Percentiles rank a stretch among this genome's conserved stretches.
Conservation (phyloP, 805 yeast genomes). For the Yarrowia deformans region DNA sequence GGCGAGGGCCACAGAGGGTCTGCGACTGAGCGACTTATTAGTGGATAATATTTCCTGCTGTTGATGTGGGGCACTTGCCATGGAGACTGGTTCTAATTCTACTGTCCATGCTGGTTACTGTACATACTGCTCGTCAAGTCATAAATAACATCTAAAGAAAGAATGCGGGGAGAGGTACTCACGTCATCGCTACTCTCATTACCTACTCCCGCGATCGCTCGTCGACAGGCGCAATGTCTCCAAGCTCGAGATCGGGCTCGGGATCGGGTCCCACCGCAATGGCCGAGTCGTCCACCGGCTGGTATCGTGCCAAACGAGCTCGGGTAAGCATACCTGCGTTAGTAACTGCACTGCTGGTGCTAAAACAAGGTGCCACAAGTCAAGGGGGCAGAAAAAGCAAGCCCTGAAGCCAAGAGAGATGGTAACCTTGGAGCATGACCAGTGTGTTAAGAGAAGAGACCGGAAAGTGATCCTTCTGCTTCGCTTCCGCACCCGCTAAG, state of each 20-base stretch:
- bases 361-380: background rate
- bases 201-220: background rate
- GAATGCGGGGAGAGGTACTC: background rate
- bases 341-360: constrained; percentile 5
- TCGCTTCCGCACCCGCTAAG: background rate
- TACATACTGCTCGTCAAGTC: background rate
- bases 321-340: constrained; percentile 46
- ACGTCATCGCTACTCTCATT: too few relatives aligned
- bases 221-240: background rate
- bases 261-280: constrained; percentile 29
- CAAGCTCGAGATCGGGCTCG: constrained; percentile 32
- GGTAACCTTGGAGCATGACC: background rate
- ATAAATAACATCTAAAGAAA: background rate
- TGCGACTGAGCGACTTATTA: background rate
- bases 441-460: background rate
- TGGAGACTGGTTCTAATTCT: too few relatives aligned
- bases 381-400: background rate
- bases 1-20: background rate
- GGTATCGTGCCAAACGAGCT: constrained; percentile 42
- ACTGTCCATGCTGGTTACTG: too few relatives aligned
- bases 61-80: too few relatives aligned
- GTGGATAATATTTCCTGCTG: background rate
- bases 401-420: background rate
- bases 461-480: too few relatives aligned
- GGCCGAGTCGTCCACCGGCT: constrained; percentile 28